Evolutionary conservation across 1,139 yeast genomes (phyloP).

Genomic region (Arxiozyma slooffiae): DNA sequence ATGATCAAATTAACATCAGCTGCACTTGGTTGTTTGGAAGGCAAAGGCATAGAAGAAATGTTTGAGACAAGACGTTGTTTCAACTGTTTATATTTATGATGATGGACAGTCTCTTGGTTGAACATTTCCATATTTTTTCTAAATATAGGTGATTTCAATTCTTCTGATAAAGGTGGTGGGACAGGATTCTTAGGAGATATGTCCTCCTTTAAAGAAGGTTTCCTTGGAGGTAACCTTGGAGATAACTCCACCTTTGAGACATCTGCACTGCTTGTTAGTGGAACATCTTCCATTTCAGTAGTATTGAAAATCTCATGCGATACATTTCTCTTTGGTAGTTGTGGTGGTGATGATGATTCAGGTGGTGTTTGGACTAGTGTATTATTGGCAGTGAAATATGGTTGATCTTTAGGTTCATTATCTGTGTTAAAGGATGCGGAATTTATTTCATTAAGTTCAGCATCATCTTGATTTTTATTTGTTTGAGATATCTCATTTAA

Average conservation of each 20-base stretch:
- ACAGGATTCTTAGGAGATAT: conserved; percentile 16
- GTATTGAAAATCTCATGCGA: not conserved
- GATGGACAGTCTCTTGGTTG: not conserved
- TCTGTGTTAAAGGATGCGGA: not conserved
- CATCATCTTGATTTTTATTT: not conserved
- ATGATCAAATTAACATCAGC: conserved; percentile 37
- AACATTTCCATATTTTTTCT: conserved; percentile 10
- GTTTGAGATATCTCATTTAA: not conserved
- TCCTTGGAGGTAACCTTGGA: conserved; percentile 16
- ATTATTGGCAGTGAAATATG: not conserved
- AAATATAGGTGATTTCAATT: conserved; percentile 23
- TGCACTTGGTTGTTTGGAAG: conserved; percentile 16
- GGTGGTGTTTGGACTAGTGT: not conserved
- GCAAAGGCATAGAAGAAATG: not conserved
- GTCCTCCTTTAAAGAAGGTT: not conserved
- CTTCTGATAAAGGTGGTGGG: conserved; percentile 30
- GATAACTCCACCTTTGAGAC: not conserved
- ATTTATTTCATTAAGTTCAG: not conserved
- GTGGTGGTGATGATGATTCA: conserved; percentile 6
- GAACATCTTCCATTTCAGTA: not conserved
- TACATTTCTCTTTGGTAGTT: conserved; percentile 1
- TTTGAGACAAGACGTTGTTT: conserved; percentile 3
- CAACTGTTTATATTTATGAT: not conserved
- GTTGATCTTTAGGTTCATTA: not conserved
- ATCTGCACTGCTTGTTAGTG: not conserved